phyloP scores from a whole-genome alignment of 805 yeast species.

The Saccharomycopsis vini region DNA sequence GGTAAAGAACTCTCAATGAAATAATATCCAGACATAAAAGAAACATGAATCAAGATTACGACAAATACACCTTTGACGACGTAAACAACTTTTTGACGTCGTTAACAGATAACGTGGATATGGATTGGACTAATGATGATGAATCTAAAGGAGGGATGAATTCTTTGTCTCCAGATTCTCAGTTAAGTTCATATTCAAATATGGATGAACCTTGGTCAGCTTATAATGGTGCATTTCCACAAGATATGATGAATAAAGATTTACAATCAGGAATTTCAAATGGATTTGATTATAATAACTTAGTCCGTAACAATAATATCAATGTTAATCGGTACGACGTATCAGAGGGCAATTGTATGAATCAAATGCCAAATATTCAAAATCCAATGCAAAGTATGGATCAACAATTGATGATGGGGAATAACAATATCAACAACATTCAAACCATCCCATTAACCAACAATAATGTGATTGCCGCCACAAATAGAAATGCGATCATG shows the following conservation, averaged over 20 bases:
- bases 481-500: no score
- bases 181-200: neutral
- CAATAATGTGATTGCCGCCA: neutral
- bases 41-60: no score
- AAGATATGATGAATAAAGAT: neutral
- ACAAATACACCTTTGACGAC: constrained; percentile 6
- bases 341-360: no score
- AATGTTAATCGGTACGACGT: no score
- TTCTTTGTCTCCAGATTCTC: constrained; percentile 2
- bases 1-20: no score
- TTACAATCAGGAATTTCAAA: no score
- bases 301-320: neutral
- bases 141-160: neutral
- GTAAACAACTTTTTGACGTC: constrained; percentile 2
- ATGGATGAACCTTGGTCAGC: constrained; percentile 5
- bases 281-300: no score
- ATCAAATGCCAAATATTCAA: neutral
- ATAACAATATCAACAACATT: neutral
- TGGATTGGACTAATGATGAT: constrained; percentile 1
- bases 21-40: no score
- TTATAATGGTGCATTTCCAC: neutral
- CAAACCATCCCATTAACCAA: neutral
- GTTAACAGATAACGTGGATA: neutral
- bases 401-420: neutral
- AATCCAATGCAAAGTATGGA: neutral